phyloP scores from a whole-genome alignment of 139 green algal species.

The Closterium sp. region DNA sequence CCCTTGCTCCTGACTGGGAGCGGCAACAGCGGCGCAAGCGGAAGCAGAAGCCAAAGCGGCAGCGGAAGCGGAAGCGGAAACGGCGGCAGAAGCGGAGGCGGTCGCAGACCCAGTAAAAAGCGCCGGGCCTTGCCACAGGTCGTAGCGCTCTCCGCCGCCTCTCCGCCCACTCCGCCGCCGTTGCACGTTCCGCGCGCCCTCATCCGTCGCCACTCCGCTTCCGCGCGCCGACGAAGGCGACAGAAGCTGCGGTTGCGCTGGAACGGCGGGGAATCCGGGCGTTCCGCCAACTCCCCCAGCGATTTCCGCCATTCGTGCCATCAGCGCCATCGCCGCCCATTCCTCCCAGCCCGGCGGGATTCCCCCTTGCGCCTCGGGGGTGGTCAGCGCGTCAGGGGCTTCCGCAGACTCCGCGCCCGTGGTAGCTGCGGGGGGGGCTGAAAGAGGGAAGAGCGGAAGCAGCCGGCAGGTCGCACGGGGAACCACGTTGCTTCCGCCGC shows the following conservation, averaged over 20 bases:
- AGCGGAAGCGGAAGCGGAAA: neutral
- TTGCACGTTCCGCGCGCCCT: neutral
- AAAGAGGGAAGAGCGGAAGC: neutral
- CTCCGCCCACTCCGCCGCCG: neutral
- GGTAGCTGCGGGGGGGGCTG: neutral
- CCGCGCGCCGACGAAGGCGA: neutral
- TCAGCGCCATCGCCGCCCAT: neutral
- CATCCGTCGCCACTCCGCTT: neutral
- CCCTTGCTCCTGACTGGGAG: neutral
- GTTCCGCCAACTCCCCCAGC: neutral
- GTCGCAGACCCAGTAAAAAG: neutral
- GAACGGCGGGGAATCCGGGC: neutral
- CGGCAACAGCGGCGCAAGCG: neutral
- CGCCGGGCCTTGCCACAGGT: neutral
- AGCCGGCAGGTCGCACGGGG: neutral
- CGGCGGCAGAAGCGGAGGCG: neutral
- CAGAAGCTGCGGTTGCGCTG: neutral
- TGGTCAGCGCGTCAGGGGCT: neutral
- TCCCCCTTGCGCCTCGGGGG: neutral
- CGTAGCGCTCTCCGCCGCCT: neutral
- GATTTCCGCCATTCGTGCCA: neutral
- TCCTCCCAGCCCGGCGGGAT: neutral
- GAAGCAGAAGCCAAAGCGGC: neutral
- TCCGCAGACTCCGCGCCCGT: neutral
- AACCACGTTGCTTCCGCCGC: neutral